Conservation (phyloP, 2,329 filamentous ascomycete genomes). For the Penicillium sp. region DNA sequence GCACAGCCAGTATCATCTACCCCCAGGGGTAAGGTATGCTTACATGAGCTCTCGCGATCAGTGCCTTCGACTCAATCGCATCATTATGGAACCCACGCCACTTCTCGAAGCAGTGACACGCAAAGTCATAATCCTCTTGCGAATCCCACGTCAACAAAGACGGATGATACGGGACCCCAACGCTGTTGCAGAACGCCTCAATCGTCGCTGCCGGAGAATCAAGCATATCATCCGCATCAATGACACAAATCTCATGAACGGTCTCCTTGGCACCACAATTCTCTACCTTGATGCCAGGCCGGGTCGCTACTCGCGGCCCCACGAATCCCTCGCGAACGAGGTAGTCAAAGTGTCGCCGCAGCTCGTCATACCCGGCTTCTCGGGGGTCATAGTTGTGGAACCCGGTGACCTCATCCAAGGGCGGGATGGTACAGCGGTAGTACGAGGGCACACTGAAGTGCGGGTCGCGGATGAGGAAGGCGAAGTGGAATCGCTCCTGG, state of each 20-base stretch:
- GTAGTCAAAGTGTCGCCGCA: slow-evolving; percentile 86
- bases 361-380: slow-evolving; percentile 89
- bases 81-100: slow-evolving; percentile 98
- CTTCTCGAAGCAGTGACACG: slow-evolving; percentile 83
- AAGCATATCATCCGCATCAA: slow-evolving; percentile 93
- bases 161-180: slow-evolving; percentile 75
- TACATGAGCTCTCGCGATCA: slow-evolving; percentile 66
- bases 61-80: slow-evolving; percentile 78
- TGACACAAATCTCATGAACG: slow-evolving; percentile 73
- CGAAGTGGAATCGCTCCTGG: slow-evolving; percentile 85
- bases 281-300: slow-evolving; percentile 32
- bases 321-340: slow-evolving; percentile 72
- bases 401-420: slow-evolving; percentile 79
- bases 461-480: slow-evolving; percentile 97
- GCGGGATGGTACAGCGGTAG: slow-evolving; percentile 91
- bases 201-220: slow-evolving; percentile 81
- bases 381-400: slow-evolving; percentile 85
- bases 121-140: slow-evolving; percentile 71
- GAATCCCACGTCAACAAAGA: slow-evolving; percentile 86
- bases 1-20: not conserved
- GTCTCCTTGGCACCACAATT: slow-evolving; percentile 36
- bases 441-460: slow-evolving; percentile 89
- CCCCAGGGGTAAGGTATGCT: slow-evolving; percentile 24
- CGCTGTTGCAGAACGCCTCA: slow-evolving; percentile 78
- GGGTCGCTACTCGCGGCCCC: slow-evolving; percentile 67